A percentile compares a stretch with the other conserved stretches of the same genome.
phyloP scores from a whole-genome alignment of 2,329 filamentous ascomycete species.

The Chrysoporthe puriensis region DNA sequence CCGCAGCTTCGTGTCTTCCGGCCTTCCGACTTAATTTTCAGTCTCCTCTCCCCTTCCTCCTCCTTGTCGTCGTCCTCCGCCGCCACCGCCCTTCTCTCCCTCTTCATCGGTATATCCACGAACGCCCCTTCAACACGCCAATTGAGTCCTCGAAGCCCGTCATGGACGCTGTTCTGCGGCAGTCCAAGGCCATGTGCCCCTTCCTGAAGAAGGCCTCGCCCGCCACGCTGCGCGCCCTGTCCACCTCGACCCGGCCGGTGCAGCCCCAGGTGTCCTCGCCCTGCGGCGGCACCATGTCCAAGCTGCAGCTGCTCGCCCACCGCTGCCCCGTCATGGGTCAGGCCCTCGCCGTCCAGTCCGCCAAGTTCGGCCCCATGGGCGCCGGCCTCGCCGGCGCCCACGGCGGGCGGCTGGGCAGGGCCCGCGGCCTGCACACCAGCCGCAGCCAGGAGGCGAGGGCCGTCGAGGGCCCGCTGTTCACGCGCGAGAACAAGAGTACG shows the following conservation, averaged over 20 bases:
- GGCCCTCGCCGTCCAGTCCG: slow-evolving; percentile 85
- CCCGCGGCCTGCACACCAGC: slow-evolving; percentile 77
- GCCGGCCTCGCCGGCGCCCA: slow-evolving; percentile 43
- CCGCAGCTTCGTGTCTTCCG: background rate
- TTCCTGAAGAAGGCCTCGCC: slow-evolving; percentile 95
- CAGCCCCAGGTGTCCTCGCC: slow-evolving; percentile 62
- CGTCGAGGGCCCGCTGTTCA: slow-evolving; percentile 63
- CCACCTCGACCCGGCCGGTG: slow-evolving; percentile 68
- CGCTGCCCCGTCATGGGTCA: slow-evolving; percentile 99
- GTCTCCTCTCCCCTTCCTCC: background rate
- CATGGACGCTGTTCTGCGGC: slow-evolving; percentile 94
- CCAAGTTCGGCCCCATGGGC: slow-evolving; percentile 52
- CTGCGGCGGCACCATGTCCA: slow-evolving; percentile 93
- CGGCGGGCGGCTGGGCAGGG: slow-evolving; percentile 61
- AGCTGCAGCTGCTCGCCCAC: slow-evolving; percentile 89
- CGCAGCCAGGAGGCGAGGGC: slow-evolving; percentile 76
- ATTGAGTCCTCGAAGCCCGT: slow-evolving; percentile 28
- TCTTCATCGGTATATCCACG: background rate
- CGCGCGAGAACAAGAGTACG: slow-evolving; percentile 54
- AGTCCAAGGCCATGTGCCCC: slow-evolving; percentile 95
- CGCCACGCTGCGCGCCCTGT: slow-evolving; percentile 86
- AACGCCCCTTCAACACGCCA: background rate
- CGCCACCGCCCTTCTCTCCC: background rate
- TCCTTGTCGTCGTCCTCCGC: background rate
- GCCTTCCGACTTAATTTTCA: background rate